Evolutionary conservation across 2,329 filamentous ascomycete genomes (phyloP).

Genomic region (Pyrenophora graminea): DNA sequence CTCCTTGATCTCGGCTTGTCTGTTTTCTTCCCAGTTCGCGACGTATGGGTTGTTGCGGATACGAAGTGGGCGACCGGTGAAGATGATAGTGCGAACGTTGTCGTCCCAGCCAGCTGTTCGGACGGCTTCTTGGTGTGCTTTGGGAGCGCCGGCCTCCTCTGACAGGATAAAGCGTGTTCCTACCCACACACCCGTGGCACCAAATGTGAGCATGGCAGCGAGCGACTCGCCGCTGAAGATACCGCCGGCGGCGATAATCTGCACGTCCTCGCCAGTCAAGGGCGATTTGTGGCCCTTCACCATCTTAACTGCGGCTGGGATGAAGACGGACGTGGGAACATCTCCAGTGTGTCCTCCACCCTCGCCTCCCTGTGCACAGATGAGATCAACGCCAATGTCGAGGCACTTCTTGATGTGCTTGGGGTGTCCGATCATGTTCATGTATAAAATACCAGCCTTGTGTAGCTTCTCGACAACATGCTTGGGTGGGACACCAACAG

Average conservation of each 20-base stretch:
- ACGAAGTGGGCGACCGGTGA: conserved; percentile 92
- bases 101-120: conserved; percentile 90
- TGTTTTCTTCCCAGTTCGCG: conserved; percentile 92
- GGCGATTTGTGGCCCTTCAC: conserved; percentile 81
- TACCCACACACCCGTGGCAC: conserved; percentile 91
- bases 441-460: conserved; percentile 85
- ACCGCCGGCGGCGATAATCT: conserved; percentile 91
- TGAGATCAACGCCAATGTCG: conserved; percentile 85
- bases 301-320: conserved; percentile 85
- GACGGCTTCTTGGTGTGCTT: conserved; percentile 94
- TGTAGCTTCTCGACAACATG: conserved; percentile 88
- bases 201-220: conserved; percentile 89
- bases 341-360: conserved; percentile 96
- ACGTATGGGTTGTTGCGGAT: conserved; percentile 96
- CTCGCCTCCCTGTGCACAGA: conserved; percentile 97
- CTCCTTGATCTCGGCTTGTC: conserved; percentile 86
- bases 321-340: conserved; percentile 87
- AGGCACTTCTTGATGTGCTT: conserved; percentile 98
- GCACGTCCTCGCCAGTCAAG: conserved; percentile 83
- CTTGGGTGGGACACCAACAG: conserved; percentile 91
- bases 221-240: conserved; percentile 91
- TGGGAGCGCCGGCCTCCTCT: conserved; percentile 91
- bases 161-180: conserved; percentile 93
- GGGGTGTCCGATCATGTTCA: conserved; percentile 99
- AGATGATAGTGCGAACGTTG: conserved; percentile 96